Evolutionary conservation across 1,284 basidiomycete species (phyloP), one percentile per base, ranked within the genome.

Genomic region (Pulveroboletus sp.): DNA sequence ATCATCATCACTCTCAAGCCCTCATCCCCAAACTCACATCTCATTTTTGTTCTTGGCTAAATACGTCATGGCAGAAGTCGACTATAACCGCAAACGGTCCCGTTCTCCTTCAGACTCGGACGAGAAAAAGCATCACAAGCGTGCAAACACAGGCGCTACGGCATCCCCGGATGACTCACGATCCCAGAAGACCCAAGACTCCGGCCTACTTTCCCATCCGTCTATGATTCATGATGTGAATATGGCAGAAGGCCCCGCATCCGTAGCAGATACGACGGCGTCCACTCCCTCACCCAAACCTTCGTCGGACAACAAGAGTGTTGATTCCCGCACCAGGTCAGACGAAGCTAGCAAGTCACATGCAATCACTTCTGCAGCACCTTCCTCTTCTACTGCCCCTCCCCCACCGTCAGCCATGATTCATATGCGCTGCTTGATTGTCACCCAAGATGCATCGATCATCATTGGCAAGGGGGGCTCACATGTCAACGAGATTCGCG

Each of bases 381-480:
- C 81, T 22, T 81, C 83, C 25, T 78, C 78, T 24, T 79, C 81
- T 10, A 73, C 78, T 29, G 67, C 72, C 14, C 66, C 66, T 15
- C 69, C 77, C 11, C 85, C 64, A 44, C 65, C 88, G 18, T 83
- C 89, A 5, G 86, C 88, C 43, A 86, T 81, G 75, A 96, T 96
- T 62, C 91, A 94, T 64, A 94, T 96, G 92, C 87, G 94, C 51
- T 94, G 91, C 75, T 80, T 99, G 69, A 99, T 99, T 70, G 96
- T 99, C 65, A 99, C 97, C 12, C 95, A 98, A 76, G 97, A 99
- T 74, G 97, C 97, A 18, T 96, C 94, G 57, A 95, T 99, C 76
- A 99, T 99, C 78, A 99, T 99, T 70, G 97, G 97, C 40, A 96
- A 96, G 75, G 92, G 81, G 49, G 97, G 97, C 61, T 86, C 92